Evolutionary conservation across 108 stramenopile species (phyloP).

Genomic region (Schizochytrium sp.): DNA sequence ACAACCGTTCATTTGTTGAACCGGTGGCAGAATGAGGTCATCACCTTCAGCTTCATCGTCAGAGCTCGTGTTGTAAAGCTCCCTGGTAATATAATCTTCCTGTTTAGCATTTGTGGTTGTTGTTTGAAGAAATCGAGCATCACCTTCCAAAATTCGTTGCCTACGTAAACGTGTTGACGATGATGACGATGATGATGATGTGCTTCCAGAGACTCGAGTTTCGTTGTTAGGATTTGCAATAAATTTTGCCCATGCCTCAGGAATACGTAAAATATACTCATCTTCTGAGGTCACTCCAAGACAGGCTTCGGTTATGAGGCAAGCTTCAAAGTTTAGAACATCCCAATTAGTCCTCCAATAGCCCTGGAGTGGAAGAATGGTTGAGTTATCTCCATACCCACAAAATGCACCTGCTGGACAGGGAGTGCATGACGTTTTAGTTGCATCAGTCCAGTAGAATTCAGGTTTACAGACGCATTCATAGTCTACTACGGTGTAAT

Average conservation of each 20-base stretch:
- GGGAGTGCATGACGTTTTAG: neutral
- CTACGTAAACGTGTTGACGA: neutral
- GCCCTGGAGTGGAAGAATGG: neutral
- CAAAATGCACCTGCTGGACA: slow-evolving; percentile 41
- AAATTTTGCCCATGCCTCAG: slow-evolving; percentile 38
- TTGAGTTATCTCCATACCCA: slow-evolving; percentile 24
- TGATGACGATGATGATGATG: neutral
- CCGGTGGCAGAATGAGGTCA: neutral
- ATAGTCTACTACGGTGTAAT: slow-evolving; percentile 35
- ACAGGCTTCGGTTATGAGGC: neutral
- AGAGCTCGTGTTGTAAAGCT: neutral
- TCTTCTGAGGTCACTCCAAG: slow-evolving; percentile 22
- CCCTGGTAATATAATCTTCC: neutral
- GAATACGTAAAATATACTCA: slow-evolving; percentile 17
- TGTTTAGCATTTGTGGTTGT: too few species aligned
- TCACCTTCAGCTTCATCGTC: slow-evolving; percentile 4
- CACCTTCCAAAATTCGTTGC: neutral
- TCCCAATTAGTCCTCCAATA: slow-evolving; percentile 52
- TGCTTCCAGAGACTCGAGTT: neutral
- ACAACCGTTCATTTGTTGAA: slow-evolving; percentile 49
- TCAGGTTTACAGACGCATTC: slow-evolving; percentile 53
- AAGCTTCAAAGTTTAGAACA: slow-evolving; percentile 18
- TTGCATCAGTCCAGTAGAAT: neutral
- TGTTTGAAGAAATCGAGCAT: too few species aligned
- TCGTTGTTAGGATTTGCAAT: slow-evolving; percentile 18